Base-by-base conservation (phyloP, 306 rosid genomes). In the Canavalia gladiata region DNA sequence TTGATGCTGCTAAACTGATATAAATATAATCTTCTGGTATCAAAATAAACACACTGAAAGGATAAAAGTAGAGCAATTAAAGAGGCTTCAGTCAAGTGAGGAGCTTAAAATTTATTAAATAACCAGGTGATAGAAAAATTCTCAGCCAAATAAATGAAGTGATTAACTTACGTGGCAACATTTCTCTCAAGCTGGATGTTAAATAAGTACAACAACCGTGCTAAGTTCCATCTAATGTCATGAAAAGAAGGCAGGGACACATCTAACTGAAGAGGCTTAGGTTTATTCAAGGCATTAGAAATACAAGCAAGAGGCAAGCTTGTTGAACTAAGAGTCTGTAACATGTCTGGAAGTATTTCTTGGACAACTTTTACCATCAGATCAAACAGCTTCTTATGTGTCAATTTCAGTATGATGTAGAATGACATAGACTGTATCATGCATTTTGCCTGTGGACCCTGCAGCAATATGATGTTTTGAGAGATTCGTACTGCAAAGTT, bases 151-250 rank as follows among this genome's bases (percentile, higher is more conserved):
- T 69, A 79, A 78, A 78, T 41, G 72, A 79, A 75, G 80, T 10
- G 75, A 79, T 56, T 33, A 71, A 90, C 99, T 95, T 95, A 95
- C 99, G 94, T 93, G 84, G 90, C 93, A 87, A 93, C 93, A 82
- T 95, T 95, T 86, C 90, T 90, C 82, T 95, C 99, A 35, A 95
- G 87, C 79, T 92, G 98, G 79, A 93, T 75, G 80, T 95, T 85
- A 82, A 95, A 94, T 59, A 93, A 86, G 89, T 93, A 95, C 50
- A 90, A 69, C 81, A 92, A 60, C 81, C 99, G 87, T 25, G 90
- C 82, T 42, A 95, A 85, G 91, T 87, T 86, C 99, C 96, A 93
- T 69, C 75, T 81, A 82, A 95, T 57, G 86, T 93, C 92, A 62
- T 64, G 75, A 57, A 95, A 75, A 69, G 94, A 91, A 74, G 97